Evolutionary conservation across 2,329 filamentous ascomycete genomes (phyloP).

Genomic region (Colletotrichum filicis): DNA sequence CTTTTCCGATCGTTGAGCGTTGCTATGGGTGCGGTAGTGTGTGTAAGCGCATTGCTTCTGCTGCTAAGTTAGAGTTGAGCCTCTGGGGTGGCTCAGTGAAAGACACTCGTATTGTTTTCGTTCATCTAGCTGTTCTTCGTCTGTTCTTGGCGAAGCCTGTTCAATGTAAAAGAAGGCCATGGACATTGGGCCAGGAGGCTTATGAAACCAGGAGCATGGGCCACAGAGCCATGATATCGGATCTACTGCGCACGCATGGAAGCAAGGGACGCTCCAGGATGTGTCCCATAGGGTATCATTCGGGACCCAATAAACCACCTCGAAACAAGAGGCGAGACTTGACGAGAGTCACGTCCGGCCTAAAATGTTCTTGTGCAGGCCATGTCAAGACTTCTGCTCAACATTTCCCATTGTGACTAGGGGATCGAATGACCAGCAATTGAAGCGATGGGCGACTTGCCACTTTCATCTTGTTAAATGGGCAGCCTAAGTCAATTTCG

Average conservation of each 20-base stretch:
- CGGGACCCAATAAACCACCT: constrained; percentile 2
- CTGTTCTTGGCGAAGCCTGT: constrained; percentile 19
- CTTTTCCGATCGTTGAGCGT: neutral
- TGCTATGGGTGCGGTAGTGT: neutral
- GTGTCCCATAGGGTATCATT: constrained; percentile 26
- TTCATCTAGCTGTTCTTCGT: constrained; percentile 16
- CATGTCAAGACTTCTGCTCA: neutral
- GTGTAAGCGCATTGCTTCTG: neutral
- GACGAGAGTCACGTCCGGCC: constrained; percentile 15
- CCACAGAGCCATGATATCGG: constrained; percentile 14
- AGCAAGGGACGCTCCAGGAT: constrained; percentile 15
- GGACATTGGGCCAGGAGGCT: neutral
- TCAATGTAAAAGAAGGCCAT: neutral
- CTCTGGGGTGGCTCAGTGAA: constrained; percentile 1
- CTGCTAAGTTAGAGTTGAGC: constrained; percentile 11
- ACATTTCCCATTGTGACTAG: neutral
- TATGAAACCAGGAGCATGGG: constrained; percentile 28
- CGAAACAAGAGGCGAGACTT: constrained; percentile 32
- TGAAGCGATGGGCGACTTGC: constrained; percentile 19
- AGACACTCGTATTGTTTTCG: neutral
- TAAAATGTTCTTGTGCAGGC: neutral
- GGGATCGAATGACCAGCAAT: constrained; percentile 17
- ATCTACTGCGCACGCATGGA: neutral
- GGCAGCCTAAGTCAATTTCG: constrained; percentile 17
- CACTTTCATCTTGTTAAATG: constrained; percentile 12